Evolutionary conservation across 2,329 filamentous ascomycete genomes (phyloP).

Genomic region (Penicillium corylophilum): DNA sequence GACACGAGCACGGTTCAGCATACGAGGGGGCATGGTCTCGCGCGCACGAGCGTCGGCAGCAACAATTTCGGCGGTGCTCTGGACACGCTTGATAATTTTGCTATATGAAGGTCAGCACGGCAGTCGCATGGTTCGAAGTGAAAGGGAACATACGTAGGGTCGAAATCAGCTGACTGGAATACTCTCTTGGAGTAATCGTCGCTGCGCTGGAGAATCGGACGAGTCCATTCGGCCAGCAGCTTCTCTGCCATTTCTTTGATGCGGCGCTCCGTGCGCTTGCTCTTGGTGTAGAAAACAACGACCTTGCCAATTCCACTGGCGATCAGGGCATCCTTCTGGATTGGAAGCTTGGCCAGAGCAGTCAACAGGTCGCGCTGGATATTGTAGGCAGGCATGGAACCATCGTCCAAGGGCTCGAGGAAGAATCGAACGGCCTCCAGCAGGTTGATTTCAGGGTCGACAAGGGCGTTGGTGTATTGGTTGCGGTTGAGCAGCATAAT

Average conservation of each 20-base stretch:
- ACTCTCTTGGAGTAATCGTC: slow-evolving; percentile 90
- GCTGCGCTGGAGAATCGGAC: slow-evolving; percentile 88
- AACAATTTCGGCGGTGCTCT: slow-evolving; percentile 36
- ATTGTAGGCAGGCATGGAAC: slow-evolving; percentile 90
- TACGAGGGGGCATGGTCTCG: slow-evolving; percentile 53
- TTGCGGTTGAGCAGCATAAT: slow-evolving; percentile 85
- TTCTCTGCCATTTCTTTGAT: slow-evolving; percentile 95
- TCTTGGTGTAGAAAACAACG: slow-evolving; percentile 94
- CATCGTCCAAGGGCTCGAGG: slow-evolving; percentile 91
- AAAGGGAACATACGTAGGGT: slow-evolving; percentile 49
- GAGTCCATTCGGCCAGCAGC: slow-evolving; percentile 91
- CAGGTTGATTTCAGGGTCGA: slow-evolving; percentile 94
- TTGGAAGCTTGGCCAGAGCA: slow-evolving; percentile 74
- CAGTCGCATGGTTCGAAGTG: slow-evolving; percentile 4
- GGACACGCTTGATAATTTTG: slow-evolving; percentile 36
- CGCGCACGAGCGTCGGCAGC: slow-evolving; percentile 53
- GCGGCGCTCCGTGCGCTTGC: slow-evolving; percentile 78
- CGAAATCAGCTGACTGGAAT: slow-evolving; percentile 58
- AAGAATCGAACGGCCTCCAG: slow-evolving; percentile 95
- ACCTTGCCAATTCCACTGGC: slow-evolving; percentile 96
- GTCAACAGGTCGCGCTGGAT: slow-evolving; percentile 94
- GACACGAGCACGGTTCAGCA: slow-evolving; percentile 59
- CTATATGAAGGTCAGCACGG: slow-evolving; percentile 25
- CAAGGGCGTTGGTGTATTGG: slow-evolving; percentile 73
- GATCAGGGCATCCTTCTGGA: slow-evolving; percentile 85